Evolutionary conservation across 805 yeast genomes (phyloP).

Genomic region (Kodamaea nitidulidarum): DNA sequence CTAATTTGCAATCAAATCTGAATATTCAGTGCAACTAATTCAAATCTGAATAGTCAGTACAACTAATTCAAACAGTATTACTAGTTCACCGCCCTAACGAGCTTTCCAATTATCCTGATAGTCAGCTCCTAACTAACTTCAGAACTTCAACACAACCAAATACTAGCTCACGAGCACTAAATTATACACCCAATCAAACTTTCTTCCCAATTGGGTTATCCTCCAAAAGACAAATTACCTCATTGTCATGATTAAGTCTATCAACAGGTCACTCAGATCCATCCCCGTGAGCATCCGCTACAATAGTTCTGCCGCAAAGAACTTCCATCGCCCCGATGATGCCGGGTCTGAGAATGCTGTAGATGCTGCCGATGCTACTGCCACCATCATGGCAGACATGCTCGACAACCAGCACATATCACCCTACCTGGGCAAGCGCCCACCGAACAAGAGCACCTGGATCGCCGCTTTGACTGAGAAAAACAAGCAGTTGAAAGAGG

Average conservation of each 20-base stretch:
- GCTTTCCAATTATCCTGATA: no score
- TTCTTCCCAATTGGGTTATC: neutral
- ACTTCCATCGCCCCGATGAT: constrained; percentile 28
- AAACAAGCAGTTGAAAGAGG: constrained; percentile 63
- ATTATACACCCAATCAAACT: no score
- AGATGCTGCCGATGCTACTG: constrained; percentile 69
- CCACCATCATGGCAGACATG: constrained; percentile 63
- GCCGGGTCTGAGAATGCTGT: constrained; percentile 48
- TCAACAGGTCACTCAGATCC: neutral
- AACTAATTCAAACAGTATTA: no score
- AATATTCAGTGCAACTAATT: no score
- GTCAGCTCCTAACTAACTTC: no score
- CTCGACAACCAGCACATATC: constrained; percentile 43
- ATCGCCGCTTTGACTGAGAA: constrained; percentile 76
- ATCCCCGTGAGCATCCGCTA: neutral
- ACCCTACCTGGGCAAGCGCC: neutral
- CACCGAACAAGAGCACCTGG: constrained; percentile 69
- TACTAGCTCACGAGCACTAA: no score
- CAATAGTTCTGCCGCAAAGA: constrained; percentile 3
- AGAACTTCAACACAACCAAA: no score
- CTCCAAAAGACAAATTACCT: neutral
- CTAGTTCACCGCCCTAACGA: no score
- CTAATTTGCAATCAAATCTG: no score
- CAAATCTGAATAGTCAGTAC: no score
- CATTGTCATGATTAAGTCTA: neutral